Evolutionary conservation across 257 asterid species (phyloP).

Genomic region (Lithospermum erythrorhizon): DNA sequence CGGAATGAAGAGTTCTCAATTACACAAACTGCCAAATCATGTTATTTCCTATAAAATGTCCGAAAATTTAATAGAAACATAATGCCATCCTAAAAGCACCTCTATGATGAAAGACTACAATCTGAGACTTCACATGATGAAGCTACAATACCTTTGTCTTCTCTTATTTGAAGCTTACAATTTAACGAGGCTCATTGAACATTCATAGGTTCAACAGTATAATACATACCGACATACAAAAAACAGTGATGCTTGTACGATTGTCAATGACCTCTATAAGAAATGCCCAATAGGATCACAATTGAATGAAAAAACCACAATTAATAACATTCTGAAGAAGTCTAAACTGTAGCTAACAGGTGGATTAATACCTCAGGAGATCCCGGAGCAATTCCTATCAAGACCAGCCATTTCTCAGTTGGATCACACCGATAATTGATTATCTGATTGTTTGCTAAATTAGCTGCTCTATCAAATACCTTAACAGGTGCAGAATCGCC

Average conservation of each 20-base stretch:
- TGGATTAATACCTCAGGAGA: slow-evolving; percentile 67
- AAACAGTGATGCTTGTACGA: not conserved
- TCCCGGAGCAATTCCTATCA: slow-evolving; percentile 98
- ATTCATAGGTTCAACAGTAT: not conserved
- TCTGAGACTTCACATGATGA: not conserved
- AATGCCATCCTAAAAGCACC: no score
- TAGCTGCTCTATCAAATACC: slow-evolving; percentile 95
- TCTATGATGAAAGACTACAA: no score
- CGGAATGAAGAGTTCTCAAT: not conserved
- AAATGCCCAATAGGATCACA: no score
- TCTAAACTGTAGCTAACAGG: not conserved
- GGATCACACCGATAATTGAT: slow-evolving; percentile 94
- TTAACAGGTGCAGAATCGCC: slow-evolving; percentile 93
- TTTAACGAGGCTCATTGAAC: not conserved
- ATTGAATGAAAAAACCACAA: not conserved
- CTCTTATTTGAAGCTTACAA: not conserved
- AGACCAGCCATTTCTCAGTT: slow-evolving; percentile 96
- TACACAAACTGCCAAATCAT: not conserved
- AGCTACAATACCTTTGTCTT: no score
- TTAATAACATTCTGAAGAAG: no score
- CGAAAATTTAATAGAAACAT: not conserved
- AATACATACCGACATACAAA: not conserved
- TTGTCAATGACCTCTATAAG: not conserved
- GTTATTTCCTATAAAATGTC: not conserved
- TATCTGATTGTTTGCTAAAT: slow-evolving; percentile 81